These are phyloP conservation scores for Xanthoconium purpureum DNA, from an alignment of 768 basidiomycete species.

Conservation along the genomic window DNA sequence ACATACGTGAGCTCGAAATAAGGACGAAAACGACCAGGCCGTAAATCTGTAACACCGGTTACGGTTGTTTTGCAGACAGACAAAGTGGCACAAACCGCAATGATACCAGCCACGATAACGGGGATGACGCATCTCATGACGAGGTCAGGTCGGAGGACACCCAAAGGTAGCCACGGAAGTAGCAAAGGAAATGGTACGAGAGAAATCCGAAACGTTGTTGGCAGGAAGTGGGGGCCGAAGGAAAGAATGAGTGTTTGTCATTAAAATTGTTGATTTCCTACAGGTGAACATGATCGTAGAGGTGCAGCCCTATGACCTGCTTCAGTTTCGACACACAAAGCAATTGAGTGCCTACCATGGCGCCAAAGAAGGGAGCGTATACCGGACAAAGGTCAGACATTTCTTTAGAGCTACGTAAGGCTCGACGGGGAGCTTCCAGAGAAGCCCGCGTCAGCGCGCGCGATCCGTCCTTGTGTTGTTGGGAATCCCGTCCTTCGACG, in stretches of 20 bases:
- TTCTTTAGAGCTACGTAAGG: constrained; percentile 23
- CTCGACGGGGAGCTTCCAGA: too few relatives aligned
- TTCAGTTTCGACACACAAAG: constrained; percentile 8
- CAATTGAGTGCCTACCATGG: constrained; percentile 64
- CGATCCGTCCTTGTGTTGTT: too few relatives aligned
- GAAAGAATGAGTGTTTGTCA: neutral
- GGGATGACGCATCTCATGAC: constrained; percentile 25
- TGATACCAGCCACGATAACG: constrained; percentile 53
- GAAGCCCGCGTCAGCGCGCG: too few relatives aligned
- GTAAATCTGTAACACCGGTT: constrained; percentile 64
- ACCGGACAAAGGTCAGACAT: constrained; percentile 86
- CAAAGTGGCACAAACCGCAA: constrained; percentile 68
- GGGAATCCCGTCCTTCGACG: too few relatives aligned
- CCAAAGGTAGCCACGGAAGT: constrained; percentile 42
- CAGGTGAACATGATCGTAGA: constrained; percentile 92
- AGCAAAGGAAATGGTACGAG: too few relatives aligned
- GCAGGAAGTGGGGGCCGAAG: too few relatives aligned
- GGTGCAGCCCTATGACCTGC: constrained; percentile 74
- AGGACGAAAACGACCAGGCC: constrained; percentile 85
- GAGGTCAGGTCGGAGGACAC: constrained; percentile 90
- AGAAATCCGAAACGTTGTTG: too few relatives aligned
- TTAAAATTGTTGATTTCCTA: neutral
- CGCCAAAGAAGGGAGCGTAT: constrained; percentile 98
- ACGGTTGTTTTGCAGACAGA: neutral
- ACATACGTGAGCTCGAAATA: neutral